Evolutionary conservation across 805 yeast species (phyloP), one percentile per base, ranked within the genome.

Genomic region (Lipomyces orientalis): DNA sequence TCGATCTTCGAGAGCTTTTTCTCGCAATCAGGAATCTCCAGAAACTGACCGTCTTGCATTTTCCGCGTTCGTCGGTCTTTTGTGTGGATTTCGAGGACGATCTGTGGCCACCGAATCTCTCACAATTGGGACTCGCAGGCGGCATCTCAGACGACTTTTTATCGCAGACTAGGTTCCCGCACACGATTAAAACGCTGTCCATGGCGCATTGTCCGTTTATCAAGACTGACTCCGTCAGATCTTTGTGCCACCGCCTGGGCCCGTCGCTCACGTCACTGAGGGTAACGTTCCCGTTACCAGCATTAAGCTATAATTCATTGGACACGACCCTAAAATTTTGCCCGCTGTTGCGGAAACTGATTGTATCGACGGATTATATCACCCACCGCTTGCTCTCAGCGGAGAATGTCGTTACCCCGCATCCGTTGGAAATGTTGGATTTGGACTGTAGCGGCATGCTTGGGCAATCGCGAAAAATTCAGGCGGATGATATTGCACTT

Each of bases 261-360:
- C 83, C 81, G 34, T 85, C 87, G 67, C 79, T 94, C 62, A 85
- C 81, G 46, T 82, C 85, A 33, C 80, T 94, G 31, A 84, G 88
- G 57, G 87, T 93, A 31, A 88, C 87, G 69, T 95, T 91, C 75
- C 99, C 99, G 1, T 87, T 94, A 93, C 97, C 97, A 0, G 86
- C 88, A 1, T 79, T 94, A 39, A 81, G 84, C 39, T 87, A 85
- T 9, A 85, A 86, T 69, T 87, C 97, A 0, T 80, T 93, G 73
- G 97, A 95, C 77, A 80, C 83, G 61, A 84, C 91, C 0, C 88
- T 94, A 73, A 78, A 84, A 16, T 87, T 87, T 75, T 94, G 98
- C 77, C 96, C 97, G 3, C 85, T 88, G 66, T 80, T 95, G 63
- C 72, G 77, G 7, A 82, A 85, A 14, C 79, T 93, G 34, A 88